A percentile compares a stretch with the other conserved stretches of the same genome.
phyloP scores from a whole-genome alignment of 2,329 filamentous ascomycete species.

The Xylariaceae sp. region DNA sequence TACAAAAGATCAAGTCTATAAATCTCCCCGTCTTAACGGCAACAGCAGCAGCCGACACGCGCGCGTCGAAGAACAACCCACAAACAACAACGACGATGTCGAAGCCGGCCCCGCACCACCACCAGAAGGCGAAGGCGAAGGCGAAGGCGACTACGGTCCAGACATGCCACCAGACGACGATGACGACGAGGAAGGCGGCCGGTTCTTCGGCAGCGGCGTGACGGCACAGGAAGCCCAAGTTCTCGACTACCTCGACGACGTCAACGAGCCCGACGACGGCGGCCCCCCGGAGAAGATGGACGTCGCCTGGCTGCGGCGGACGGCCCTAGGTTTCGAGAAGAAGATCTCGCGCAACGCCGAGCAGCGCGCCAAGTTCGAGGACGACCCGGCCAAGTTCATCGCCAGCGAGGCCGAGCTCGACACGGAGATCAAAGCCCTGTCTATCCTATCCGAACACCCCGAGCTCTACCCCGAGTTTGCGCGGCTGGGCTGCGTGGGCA shows the following conservation, averaged over 20 bases:
- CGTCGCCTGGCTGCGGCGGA: conserved; percentile 79
- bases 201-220: conserved; percentile 94
- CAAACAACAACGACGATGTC: conserved; percentile 49
- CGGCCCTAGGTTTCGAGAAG: conserved; percentile 85
- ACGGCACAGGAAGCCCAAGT: conserved; percentile 81
- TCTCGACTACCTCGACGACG: conserved; percentile 80
- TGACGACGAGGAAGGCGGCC: conserved; percentile 83
- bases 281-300: conserved; percentile 77
- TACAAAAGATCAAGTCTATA: conserved; percentile 65
- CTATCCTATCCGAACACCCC: conserved; percentile 85
- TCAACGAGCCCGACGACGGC: conserved; percentile 45
- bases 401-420: conserved; percentile 81
- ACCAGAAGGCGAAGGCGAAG: conserved; percentile 53
- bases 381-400: conserved; percentile 42
- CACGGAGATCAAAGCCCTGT: conserved; percentile 83
- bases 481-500: conserved; percentile 48
- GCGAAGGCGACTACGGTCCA: conserved; percentile 44
- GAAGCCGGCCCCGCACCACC: conserved; percentile 60
- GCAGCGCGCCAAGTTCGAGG: conserved; percentile 66
- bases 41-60: conserved; percentile 50
- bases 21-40: conserved; percentile 62
- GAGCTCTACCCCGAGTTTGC: conserved; percentile 54
- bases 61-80: conserved; percentile 49
- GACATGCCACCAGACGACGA: conserved; percentile 41
- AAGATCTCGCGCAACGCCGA: conserved; percentile 91